These are phyloP conservation scores for Scheffersomyces insectosa DNA, from an alignment of 1,139 yeast genomes.

Conservation along the genomic window DNA sequence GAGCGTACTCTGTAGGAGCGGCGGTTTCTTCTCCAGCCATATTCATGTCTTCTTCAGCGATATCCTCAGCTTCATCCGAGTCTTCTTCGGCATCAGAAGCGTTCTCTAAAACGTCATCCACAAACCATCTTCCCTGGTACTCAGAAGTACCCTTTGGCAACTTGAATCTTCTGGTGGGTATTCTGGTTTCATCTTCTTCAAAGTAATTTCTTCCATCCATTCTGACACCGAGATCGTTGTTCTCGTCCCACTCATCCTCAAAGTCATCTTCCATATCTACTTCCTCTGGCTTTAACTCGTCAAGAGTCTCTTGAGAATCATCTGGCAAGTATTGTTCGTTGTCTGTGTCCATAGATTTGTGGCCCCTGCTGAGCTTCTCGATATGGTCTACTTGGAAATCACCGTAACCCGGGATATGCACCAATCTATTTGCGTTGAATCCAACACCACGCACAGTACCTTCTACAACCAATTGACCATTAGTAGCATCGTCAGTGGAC, in stretches of 20 bases:
- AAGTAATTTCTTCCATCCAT: conserved; percentile 72
- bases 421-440: conserved; percentile 69
- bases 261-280: conserved; percentile 49
- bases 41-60: conserved; percentile 25
- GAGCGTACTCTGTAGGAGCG: conserved; percentile 32
- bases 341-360: conserved; percentile 27
- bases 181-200: conserved; percentile 35
- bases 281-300: conserved; percentile 64
- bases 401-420: conserved; percentile 88
- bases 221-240: conserved; percentile 53
- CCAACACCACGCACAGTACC: conserved; percentile 90
- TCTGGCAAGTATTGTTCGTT: conserved; percentile 43
- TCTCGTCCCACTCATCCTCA: conserved; percentile 45
- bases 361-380: conserved; percentile 41
- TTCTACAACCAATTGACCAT: conserved; percentile 54
- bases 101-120: conserved; percentile 54
- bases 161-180: conserved; percentile 30
- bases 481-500: conserved; percentile 33
- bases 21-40: conserved; percentile 17
- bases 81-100: conserved; percentile 57
- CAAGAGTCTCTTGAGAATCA: conserved; percentile 63
- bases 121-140: conserved; percentile 91
- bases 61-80: conserved; percentile 20
- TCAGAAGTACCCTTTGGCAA: conserved; percentile 90
- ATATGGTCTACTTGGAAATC: conserved; percentile 79